Conservation (phyloP, 495 filamentous ascomycete genomes). For the Penicillium coffeae region DNA sequence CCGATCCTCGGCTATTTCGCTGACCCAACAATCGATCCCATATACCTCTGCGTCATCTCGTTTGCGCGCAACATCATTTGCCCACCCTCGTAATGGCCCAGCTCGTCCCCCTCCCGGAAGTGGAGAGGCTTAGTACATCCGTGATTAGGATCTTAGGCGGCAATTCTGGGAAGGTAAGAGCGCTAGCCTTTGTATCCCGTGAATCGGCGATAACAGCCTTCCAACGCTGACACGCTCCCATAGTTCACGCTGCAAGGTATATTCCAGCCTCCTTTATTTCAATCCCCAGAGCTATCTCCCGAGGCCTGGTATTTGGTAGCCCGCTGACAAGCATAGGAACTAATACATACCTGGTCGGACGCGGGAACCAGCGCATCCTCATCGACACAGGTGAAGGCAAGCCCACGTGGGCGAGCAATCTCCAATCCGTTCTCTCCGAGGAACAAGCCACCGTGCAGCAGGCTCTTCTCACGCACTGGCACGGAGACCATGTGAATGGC, state of each 20-base stretch:
- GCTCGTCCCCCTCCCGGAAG: conserved; percentile 54
- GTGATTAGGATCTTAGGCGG: conserved; percentile 75
- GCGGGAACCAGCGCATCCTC: conserved; percentile 59
- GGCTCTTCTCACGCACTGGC: conserved; percentile 84
- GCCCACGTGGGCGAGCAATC: conserved; percentile 52
- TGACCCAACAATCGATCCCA: neutral
- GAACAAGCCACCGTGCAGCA: conserved; percentile 62
- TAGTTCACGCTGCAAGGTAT: conserved; percentile 54
- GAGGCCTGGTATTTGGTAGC: neutral
- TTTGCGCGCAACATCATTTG: neutral
- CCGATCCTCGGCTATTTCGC: conserved; percentile 2
- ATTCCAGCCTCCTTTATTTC: neutral
- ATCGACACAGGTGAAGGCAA: conserved; percentile 78
- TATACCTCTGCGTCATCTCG: neutral
- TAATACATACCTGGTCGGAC: conserved; percentile 84
- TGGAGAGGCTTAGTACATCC: conserved; percentile 60
- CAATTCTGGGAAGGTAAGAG: conserved; percentile 70
- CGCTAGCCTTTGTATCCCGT: too few relatives aligned
- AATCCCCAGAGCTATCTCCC: neutral
- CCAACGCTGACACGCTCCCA: too few relatives aligned
- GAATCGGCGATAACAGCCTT: too few relatives aligned
- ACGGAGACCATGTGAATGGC: conserved; percentile 79
- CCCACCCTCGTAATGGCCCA: conserved; percentile 36
- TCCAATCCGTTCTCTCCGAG: conserved; percentile 58
- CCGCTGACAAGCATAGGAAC: conserved; percentile 47